Base-by-base conservation (phyloP, 768 basidiomycete species). In the Ephemerocybe angulata region DNA sequence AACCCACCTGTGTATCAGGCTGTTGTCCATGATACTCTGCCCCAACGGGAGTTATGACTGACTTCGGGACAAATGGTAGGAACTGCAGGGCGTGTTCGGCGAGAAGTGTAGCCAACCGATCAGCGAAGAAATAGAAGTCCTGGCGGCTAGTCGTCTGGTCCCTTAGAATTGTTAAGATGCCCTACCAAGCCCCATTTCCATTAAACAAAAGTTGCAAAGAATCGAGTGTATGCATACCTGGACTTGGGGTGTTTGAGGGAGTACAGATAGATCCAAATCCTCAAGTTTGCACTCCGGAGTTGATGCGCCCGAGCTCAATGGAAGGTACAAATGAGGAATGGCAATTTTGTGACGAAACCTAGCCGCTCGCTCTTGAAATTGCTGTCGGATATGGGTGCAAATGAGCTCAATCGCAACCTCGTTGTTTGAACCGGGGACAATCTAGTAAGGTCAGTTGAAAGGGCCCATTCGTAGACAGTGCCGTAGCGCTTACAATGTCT, bases 351-450 rank as follows among this genome's bases (percentile, higher is more conserved):
- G 80, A 15, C 93, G 76, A 65, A 98, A 86, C 37, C 80, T 77
- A 22, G 83, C 81, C 3, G 86, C 79, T 3, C 95, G 85, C 52
- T 92, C 88, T 49, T 85, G 82, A 43, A 98, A 79, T 67, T 97
- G 86, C 35, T 87, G 82, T 25, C 85, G 82, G 54, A 98, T 84
- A 65, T 98, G 97, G 2, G 91, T 93, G 15, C 87, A 86, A 51
- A 99, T 93, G 35, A 99, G 77, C 57, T 97, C 95, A 52, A 97
- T 93, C 3, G 96, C 94, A 10, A 96, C 87, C 21, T 81, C 68
- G 64, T 98, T 98, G 59, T 93, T 85, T 3, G 83, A 83, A 2
- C 96, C 96, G 1, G 95, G 95, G n/a, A 99, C 95, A 60, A 98
- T 95, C 94, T 96, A 50, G 29, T 37, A 54, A 21, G 3, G 27